Evolutionary conservation across 2,329 filamentous ascomycete species (phyloP).

Genomic region (Cladophialophora psammophila): DNA sequence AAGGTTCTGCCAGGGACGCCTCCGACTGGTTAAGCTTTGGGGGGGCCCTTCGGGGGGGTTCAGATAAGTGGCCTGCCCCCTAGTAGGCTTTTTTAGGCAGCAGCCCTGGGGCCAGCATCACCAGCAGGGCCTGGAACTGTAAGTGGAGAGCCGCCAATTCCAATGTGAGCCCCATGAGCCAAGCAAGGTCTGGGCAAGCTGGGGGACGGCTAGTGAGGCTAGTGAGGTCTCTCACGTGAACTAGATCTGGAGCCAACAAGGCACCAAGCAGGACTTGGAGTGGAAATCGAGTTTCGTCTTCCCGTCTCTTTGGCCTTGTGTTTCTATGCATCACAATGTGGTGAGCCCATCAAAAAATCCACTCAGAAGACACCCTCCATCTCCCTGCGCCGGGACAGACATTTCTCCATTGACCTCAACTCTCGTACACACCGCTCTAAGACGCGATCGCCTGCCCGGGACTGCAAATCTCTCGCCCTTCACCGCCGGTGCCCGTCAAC

Average conservation of each 20-base stretch:
- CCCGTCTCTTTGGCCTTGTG: constrained; percentile 7
- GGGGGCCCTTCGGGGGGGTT: background rate
- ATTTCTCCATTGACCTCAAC: constrained; percentile 5
- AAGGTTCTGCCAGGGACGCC: constrained; percentile 6
- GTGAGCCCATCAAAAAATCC: constrained; percentile 26
- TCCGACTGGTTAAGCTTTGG: background rate
- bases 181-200: no score
- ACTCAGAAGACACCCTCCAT: constrained; percentile 15
- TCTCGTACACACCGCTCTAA: background rate
- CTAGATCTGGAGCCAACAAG: background rate
- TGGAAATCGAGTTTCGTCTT: constrained; percentile 20
- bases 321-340: constrained; percentile 17
- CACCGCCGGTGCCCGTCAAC: constrained; percentile 21
- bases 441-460: constrained; percentile 10
- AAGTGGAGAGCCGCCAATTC: constrained; percentile 3
- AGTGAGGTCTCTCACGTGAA: constrained; percentile 6
- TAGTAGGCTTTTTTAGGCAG: no score
- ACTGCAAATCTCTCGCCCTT: constrained; percentile 15
- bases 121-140: background rate
- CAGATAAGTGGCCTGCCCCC: no score
- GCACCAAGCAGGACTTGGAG: background rate
- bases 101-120: no score
- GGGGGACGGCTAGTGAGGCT: background rate
- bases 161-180: background rate
- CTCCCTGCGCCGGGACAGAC: constrained; percentile 13